Evolutionary conservation across 2,329 filamentous ascomycete species (phyloP).

Genomic region (Colletotrichum sp.): DNA sequence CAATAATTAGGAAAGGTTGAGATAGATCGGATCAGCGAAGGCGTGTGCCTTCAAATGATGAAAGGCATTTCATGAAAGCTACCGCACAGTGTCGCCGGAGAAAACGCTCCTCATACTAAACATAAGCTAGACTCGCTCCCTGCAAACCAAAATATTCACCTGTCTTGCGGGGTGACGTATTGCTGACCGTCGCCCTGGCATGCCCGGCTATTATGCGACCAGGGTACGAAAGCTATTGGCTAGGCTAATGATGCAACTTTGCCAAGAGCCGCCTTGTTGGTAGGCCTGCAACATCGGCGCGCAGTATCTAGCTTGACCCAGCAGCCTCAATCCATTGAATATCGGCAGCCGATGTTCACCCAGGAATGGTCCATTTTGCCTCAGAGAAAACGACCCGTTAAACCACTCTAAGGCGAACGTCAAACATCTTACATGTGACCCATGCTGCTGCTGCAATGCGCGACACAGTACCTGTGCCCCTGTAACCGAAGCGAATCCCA

Average conservation of each 20-base stretch:
- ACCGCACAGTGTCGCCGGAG: neutral
- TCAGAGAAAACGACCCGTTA: neutral
- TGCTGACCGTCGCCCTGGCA: neutral
- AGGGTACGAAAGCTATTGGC: neutral
- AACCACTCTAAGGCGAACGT: neutral
- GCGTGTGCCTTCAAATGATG: neutral
- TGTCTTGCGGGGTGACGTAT: neutral
- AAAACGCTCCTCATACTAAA: neutral
- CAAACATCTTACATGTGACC: conserved; percentile 5
- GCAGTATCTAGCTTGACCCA: neutral
- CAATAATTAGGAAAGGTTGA: too few species aligned
- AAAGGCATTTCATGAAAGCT: neutral
- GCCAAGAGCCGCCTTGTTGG: neutral
- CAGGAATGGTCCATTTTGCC: neutral
- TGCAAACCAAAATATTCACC: neutral
- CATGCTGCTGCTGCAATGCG: neutral
- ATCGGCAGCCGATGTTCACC: neutral
- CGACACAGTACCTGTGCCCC: neutral
- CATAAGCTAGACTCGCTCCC: neutral
- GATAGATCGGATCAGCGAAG: neutral
- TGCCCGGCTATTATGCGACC: neutral
- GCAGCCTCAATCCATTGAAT: neutral
- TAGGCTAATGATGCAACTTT: neutral
- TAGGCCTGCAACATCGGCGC: neutral
- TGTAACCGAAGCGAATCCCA: neutral